Evolutionary conservation across 108 stramenopile genomes (phyloP).

Genomic region (Fragilariopsis cylindrus): DNA sequence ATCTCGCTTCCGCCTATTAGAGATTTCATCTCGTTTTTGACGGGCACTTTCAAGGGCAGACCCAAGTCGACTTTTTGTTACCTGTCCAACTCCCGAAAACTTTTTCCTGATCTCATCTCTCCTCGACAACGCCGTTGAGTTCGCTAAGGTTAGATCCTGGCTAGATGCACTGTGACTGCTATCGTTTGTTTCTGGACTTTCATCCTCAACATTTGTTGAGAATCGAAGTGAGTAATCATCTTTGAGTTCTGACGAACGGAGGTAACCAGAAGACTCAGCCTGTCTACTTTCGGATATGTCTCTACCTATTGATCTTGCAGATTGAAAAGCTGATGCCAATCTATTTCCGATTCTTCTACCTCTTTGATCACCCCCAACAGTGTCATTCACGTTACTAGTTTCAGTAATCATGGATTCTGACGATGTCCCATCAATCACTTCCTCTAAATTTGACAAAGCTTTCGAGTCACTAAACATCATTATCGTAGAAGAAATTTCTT

Average conservation of each 20-base stretch:
- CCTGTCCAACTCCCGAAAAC: constrained; percentile 33
- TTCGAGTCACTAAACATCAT: background rate
- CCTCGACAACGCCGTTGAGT: background rate
- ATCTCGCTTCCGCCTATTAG: constrained; percentile 7
- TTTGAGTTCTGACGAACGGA: background rate
- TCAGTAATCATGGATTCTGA: background rate
- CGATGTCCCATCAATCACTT: background rate
- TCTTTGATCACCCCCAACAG: background rate
- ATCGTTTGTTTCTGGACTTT: background rate
- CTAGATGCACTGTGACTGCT: background rate
- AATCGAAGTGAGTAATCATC: background rate
- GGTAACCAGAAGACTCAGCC: background rate
- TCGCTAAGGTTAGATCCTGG: background rate
- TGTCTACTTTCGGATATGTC: constrained; percentile 21
- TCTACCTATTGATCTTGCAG: constrained; percentile 27
- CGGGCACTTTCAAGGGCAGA: constrained; percentile 40
- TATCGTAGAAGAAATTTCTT: constrained; percentile 28
- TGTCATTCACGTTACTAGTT: constrained; percentile 1
- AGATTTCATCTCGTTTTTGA: constrained; percentile 31
- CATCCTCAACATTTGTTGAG: background rate
- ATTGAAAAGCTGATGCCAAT: constrained; percentile 33
- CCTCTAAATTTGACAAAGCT: background rate
- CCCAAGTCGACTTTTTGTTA: constrained; percentile 40
- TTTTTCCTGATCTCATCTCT: constrained; percentile 29
- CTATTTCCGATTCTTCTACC: constrained; percentile 18